Evolutionary conservation across 208 protist genomes (phyloP), one percentile per base, ranked within the genome.

Genomic region (Leishmania martiniquensis): DNA sequence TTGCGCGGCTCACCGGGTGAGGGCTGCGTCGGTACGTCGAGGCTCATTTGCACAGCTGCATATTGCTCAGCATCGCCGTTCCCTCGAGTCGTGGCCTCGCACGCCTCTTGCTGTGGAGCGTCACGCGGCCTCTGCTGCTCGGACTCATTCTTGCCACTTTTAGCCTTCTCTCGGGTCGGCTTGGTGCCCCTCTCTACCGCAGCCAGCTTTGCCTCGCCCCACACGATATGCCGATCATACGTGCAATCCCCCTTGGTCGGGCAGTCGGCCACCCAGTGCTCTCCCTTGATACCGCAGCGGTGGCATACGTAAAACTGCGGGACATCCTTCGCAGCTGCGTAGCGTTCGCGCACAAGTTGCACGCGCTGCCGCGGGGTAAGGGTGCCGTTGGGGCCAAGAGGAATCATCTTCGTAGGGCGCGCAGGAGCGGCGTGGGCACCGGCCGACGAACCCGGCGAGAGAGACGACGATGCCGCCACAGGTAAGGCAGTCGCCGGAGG

Each of bases 291-390:
- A 2, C 93, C 88, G 76, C 93, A 97, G 65, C 91, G 89, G 76
- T 92, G 70, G 78, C 93, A 97, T 9, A 97, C 91, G 77, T 97
- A 95, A 76, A 95, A 97, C 47, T 80, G 83, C 44, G 90, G 88
- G 63, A 95, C 93, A 29, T 85, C 78, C 39, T 78, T 85, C 22
- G 91, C 76, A 10, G 88, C 80, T n/a, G 80, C 83, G 80, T 93
- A 93, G 22, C 81, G 82, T 72, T 95, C 86, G 3, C 86, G 87
- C 62, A 93, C 82, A n/a, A 95, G 85, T 65, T 95, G 91, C 52
- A 95, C 87, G 32, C 82, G 81, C 69, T 95, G 91, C 67, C 79
- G 77, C 39, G 83, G 80, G 4, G 89, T 93, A n/a, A 93, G 78
- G 15, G 86, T 91, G 17, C 91, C 91, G 69, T 95, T 92, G 51